Base-by-base conservation (phyloP, 306 rosid species). In the Glycine latifolia region DNA sequence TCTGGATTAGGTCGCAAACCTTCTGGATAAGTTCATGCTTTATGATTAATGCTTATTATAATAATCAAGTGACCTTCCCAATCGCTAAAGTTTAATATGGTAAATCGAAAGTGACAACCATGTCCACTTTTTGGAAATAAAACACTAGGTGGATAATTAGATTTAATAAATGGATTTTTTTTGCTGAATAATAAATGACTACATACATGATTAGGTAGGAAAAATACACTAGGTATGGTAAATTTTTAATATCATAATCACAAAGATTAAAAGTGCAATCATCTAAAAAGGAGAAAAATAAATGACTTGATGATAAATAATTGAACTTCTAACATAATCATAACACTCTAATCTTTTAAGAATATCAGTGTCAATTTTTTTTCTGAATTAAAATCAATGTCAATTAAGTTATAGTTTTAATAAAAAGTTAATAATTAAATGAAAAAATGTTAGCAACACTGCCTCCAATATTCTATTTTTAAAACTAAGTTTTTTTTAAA, bases 81-180 rank as follows among this genome's bases (percentile, higher is more conserved):
- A 52, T 53, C 5, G 3, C 50, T 37, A n/a, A 73, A 37, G n/a
- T 48, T 71, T 71, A 69, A 71, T 49, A 49, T 20, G 59, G 12
- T 26, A 71, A 31, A 11, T 71, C 0, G 20, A 71, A 71, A 49
- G 75, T 71, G 75, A 69, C 59, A 71, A 71, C 75, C 31, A 41
- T n/a, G 72, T 3, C 13, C 31, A 39, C 60, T 26, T 71, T 13
- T 26, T 10, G 5, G 7, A 26, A 2, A 10, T 20, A 5, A 5
- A 10, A n/a, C 2, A 5, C n/a, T 60, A 31, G 3, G 10, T 62
- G 2, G 10, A 7, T 55, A 55, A 15, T 16, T 16, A 1, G 39
- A 61, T 26, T 26, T 26, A 26, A 26, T 26, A 26, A 26, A 26
- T 26, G 31, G 31, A 1, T 26, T 26, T 26, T 26, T 26, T 26